These are phyloP conservation scores for Phoenix roebelenii DNA, from an alignment of 176 grass and related monocot genomes.

Conservation along the genomic window DNA sequence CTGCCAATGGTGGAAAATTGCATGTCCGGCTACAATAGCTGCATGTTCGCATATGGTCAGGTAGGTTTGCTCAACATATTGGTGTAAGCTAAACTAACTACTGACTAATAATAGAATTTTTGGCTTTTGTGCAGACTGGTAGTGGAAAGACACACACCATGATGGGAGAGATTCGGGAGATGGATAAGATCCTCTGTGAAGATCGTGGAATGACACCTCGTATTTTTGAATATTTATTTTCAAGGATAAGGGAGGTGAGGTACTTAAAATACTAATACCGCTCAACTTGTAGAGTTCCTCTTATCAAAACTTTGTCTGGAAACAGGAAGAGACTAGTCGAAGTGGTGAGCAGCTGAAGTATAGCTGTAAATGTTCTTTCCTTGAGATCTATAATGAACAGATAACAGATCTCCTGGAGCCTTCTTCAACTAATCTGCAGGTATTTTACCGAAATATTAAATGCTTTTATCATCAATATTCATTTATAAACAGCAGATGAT, in stretches of 20 bases:
- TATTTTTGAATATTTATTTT: slow-evolving; percentile 77
- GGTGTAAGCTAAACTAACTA: no score
- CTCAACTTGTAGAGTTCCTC: no score
- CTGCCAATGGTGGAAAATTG: slow-evolving; percentile 93
- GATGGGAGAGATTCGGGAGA: slow-evolving; percentile 71
- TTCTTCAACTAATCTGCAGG: slow-evolving; percentile 78
- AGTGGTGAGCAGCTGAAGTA: slow-evolving; percentile 63
- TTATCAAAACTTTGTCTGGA: no score
- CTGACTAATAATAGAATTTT: background rate
- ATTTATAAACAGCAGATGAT: no score
- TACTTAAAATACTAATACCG: background rate
- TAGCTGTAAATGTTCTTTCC: slow-evolving; percentile 79
- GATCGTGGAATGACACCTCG: slow-evolving; percentile 80
- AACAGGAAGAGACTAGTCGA: slow-evolving; percentile 64
- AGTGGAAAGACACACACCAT: slow-evolving; percentile 94
- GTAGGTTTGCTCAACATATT: slow-evolving; percentile 16
- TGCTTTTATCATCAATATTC: slow-evolving; percentile 1
- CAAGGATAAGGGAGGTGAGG: slow-evolving; percentile 67
- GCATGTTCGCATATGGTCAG: slow-evolving; percentile 95
- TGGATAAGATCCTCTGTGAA: slow-evolving; percentile 35
- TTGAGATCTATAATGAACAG: slow-evolving; percentile 96
- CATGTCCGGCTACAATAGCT: slow-evolving; percentile 95
- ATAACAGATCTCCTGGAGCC: slow-evolving; percentile 92
- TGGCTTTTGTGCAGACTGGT: slow-evolving; percentile 44
- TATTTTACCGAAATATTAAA: slow-evolving; percentile 14